Conservation (phyloP, 108 stramenopile species). For the Pseudonitzschia delicatissima region DNA sequence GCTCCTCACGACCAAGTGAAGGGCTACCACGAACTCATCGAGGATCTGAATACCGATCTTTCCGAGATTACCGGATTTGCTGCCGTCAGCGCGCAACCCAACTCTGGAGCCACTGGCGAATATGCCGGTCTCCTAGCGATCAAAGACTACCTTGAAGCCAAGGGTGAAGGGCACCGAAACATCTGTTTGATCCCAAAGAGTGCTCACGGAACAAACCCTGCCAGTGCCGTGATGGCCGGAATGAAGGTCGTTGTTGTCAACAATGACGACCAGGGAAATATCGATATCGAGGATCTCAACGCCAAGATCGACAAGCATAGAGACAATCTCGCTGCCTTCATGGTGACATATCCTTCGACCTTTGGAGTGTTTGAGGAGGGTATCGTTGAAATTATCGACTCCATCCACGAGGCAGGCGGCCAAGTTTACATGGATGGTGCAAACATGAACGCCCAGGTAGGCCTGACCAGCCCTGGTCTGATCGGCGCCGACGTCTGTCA, state of each 20-base stretch:
- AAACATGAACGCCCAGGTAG: constrained; percentile 99
- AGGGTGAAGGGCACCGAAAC: constrained; percentile 90
- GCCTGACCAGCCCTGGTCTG: constrained; percentile 93
- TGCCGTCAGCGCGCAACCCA: constrained; percentile 97
- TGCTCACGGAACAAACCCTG: constrained; percentile 99
- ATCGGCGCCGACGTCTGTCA: constrained; percentile 99
- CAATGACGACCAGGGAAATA: constrained; percentile 90
- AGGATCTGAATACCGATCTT: constrained; percentile 90
- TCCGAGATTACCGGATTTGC: constrained; percentile 98
- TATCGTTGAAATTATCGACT: constrained; percentile 87
- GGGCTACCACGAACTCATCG: constrained; percentile 94
- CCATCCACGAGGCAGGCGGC: constrained; percentile 92
- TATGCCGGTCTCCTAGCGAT: constrained; percentile 96
- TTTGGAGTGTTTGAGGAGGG: constrained; percentile 98
- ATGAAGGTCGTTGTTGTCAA: constrained; percentile 97
- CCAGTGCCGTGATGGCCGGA: constrained; percentile 94
- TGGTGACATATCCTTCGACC: constrained; percentile 99
- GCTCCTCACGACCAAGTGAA: constrained; percentile 91
- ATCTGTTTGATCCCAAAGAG: constrained; percentile 98
- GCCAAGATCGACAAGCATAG: constrained; percentile 92
- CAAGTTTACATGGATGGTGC: constrained; percentile 99
- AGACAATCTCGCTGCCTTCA: constrained; percentile 92
- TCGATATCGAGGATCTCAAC: constrained; percentile 89
- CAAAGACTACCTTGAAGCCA: constrained; percentile 80
- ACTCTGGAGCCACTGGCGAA: constrained; percentile 98